These are phyloP conservation scores for Hypocrella siamensis DNA, from an alignment of 2,329 filamentous ascomycete species.

Conservation along the genomic window DNA sequence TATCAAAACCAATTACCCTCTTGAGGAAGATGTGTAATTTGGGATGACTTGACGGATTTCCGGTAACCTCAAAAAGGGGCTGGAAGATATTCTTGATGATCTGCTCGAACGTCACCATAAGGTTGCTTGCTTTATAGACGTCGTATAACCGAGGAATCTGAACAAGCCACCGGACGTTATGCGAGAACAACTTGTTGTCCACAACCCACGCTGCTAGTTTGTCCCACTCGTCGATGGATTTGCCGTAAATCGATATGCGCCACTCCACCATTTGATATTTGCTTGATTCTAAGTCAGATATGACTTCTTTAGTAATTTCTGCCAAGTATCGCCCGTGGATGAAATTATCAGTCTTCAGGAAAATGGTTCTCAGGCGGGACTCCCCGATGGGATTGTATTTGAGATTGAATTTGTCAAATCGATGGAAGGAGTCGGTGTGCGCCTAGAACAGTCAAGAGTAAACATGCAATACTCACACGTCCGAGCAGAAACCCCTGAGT, in stretches of 20 bases:
- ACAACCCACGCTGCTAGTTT: conserved; percentile 95
- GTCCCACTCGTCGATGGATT: conserved; percentile 88
- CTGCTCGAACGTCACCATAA: conserved; percentile 83
- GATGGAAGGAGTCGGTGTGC: conserved; percentile 94
- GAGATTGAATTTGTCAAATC: conserved; percentile 98
- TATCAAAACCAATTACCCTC: conserved; percentile 91
- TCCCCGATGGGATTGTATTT: conserved; percentile 98
- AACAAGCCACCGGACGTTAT: conserved; percentile 93
- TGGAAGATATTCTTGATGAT: conserved; percentile 85
- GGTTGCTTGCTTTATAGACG: conserved; percentile 77
- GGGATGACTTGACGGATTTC: conserved; percentile 69
- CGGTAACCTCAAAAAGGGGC: conserved; percentile 87
- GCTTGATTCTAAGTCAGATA: conserved; percentile 90
- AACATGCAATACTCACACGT: not conserved
- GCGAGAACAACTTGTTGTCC: conserved; percentile 94
- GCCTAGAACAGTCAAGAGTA: conserved; percentile 34
- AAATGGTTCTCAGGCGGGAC: conserved; percentile 90
- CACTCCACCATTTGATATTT: conserved; percentile 99
- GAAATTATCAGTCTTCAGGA: conserved; percentile 96
- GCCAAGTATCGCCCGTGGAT: conserved; percentile 91
- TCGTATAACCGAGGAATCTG: conserved; percentile 91
- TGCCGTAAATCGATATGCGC: conserved; percentile 95
- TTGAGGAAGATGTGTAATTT: conserved; percentile 93
- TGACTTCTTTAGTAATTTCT: conserved; percentile 96
- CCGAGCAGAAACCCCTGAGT: too few relatives aligned